These are phyloP conservation scores for Fremontodendron californicum DNA, from an alignment of 345 rosid species.

Conservation along the genomic window DNA sequence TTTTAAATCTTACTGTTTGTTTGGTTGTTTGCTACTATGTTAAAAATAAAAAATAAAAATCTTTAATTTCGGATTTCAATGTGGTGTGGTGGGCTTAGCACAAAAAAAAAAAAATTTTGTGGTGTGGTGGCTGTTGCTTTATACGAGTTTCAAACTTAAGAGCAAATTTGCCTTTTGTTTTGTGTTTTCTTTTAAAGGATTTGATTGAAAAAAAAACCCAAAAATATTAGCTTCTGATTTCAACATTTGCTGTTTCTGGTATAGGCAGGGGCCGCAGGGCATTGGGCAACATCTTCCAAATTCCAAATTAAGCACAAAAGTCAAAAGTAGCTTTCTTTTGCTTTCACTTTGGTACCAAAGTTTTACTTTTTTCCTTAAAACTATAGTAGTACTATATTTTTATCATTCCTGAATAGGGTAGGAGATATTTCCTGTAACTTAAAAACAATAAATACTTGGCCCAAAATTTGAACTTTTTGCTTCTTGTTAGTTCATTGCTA, in stretches of 20 bases:
- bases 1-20: neutral
- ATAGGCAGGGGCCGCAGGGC: too few species aligned
- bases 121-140: neutral
- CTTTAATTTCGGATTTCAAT: neutral
- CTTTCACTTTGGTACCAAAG: neutral
- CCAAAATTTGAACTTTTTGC: neutral
- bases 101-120: too few species aligned
- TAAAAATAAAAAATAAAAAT: neutral
- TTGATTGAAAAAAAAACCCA: neutral
- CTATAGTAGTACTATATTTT: neutral
- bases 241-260: neutral
- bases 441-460: neutral
- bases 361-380: neutral
- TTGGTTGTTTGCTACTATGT: neutral
- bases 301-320: slow-evolving; percentile 16
- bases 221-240: neutral
- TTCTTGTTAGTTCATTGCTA: neutral
- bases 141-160: neutral
- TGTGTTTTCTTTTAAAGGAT: neutral
- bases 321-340: slow-evolving; percentile 19
- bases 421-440: too few species aligned
- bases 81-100: too few species aligned
- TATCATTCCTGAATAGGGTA: neutral
- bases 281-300: neutral
- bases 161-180: neutral